These are phyloP conservation scores for Schizosaccharomyces osmophilus DNA, from an alignment of 805 yeast species.

Conservation along the genomic window DNA sequence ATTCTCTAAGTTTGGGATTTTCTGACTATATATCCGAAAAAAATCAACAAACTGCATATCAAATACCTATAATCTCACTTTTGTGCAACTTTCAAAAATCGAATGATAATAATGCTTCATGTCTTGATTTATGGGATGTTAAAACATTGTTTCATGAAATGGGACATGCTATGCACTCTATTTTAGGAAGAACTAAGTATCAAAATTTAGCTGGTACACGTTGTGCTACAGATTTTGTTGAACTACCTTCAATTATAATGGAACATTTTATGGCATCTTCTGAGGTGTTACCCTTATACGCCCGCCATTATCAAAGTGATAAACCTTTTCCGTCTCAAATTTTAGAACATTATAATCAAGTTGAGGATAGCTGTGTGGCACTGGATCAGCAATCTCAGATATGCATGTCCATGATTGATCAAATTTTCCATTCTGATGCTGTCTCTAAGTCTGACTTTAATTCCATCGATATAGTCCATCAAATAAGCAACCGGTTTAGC, in stretches of 20 bases:
- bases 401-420: slow-evolving; percentile 76
- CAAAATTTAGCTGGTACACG: slow-evolving; percentile 90
- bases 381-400: slow-evolving; percentile 65
- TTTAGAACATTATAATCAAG: slow-evolving; percentile 25
- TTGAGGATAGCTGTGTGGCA: background rate
- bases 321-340: slow-evolving; percentile 29
- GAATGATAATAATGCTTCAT: slow-evolving; percentile 22
- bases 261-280: slow-evolving; percentile 73
- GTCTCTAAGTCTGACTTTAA: slow-evolving; percentile 18
- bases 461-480: slow-evolving; percentile 39
- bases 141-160: slow-evolving; percentile 92
- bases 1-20: slow-evolving; percentile 5
- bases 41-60: slow-evolving; percentile 21
- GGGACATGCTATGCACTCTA: slow-evolving; percentile 98
- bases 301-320: slow-evolving; percentile 45
- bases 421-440: slow-evolving; percentile 33
- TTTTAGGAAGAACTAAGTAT: slow-evolving; percentile 72
- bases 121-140: slow-evolving; percentile 51
- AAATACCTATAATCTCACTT: slow-evolving; percentile 70
- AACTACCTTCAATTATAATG: slow-evolving; percentile 87
- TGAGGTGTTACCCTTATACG: slow-evolving; percentile 47
- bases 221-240: slow-evolving; percentile 90
- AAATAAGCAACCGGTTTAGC: slow-evolving; percentile 30
- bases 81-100: slow-evolving; percentile 50
- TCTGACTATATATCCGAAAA: slow-evolving; percentile 16